These are phyloP conservation scores for Boletus rubroflammeus DNA, from an alignment of 768 basidiomycete genomes.

Conservation along the genomic window DNA sequence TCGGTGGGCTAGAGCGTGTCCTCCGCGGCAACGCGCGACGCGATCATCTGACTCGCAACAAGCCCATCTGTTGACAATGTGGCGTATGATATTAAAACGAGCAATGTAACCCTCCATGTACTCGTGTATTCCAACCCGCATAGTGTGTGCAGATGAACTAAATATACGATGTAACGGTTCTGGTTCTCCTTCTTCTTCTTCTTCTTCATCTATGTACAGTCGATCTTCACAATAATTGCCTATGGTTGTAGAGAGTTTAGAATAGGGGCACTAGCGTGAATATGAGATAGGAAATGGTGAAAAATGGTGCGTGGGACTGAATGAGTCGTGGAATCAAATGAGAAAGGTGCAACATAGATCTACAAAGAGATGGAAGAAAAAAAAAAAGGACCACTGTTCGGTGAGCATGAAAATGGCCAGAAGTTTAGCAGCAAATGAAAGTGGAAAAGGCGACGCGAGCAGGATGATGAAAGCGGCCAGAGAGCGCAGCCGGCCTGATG, in stretches of 20 bases:
- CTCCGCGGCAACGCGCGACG: neutral
- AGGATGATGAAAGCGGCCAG: neutral
- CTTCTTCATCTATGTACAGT: constrained; percentile 8
- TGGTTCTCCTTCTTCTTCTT: neutral
- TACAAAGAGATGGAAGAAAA: neutral
- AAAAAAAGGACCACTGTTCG: no score
- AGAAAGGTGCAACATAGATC: constrained; percentile 6
- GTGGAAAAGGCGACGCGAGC: neutral
- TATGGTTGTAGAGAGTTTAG: neutral
- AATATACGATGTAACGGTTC: constrained; percentile 10
- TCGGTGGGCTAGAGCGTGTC: neutral
- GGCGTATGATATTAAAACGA: constrained; percentile 1
- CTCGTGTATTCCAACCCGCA: neutral
- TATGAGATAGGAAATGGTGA: constrained; percentile 5
- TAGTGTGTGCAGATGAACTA: constrained; percentile 1
- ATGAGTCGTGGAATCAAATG: neutral
- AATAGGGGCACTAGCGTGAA: neutral
- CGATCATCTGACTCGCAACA: neutral
- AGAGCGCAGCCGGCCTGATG: neutral
- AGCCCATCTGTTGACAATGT: neutral
- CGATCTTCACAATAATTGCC: neutral
- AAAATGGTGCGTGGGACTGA: constrained; percentile 10
- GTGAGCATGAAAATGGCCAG: neutral
- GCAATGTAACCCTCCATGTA: neutral
- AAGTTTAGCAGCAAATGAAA: neutral